Evolutionary conservation across 2,329 filamentous ascomycete species (phyloP).

Genomic region (Pseudogymnoascus sp.): DNA sequence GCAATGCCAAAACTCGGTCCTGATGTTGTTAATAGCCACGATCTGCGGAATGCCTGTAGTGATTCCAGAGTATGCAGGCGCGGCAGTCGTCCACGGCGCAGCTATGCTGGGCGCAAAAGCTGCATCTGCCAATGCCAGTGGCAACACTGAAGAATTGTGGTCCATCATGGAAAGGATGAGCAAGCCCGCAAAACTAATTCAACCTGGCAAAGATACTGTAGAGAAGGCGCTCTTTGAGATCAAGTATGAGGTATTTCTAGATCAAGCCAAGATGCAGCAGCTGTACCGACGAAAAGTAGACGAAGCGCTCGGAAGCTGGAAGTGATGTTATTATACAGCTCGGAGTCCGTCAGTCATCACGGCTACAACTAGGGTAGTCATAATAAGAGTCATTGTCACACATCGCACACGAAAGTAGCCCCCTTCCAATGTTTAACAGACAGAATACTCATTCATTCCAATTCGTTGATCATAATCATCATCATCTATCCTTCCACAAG

Average conservation of each 20-base stretch:
- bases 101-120: constrained; percentile 97
- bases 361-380: neutral
- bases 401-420: neutral
- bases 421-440: neutral
- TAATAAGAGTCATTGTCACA: neutral
- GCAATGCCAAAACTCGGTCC: constrained; percentile 88
- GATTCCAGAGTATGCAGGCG: constrained; percentile 88
- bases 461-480: constrained; percentile 1
- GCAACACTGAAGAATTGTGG: constrained; percentile 82
- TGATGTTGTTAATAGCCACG: constrained; percentile 87
- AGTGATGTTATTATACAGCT: neutral
- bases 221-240: constrained; percentile 74
- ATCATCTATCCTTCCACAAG: neutral
- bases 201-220: constrained; percentile 59
- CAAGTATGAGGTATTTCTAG: constrained; percentile 94
- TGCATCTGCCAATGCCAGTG: constrained; percentile 69
- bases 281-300: constrained; percentile 73
- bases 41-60: constrained; percentile 87
- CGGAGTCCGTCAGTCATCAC: neutral
- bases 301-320: constrained; percentile 41
- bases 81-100: constrained; percentile 90
- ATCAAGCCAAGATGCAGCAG: constrained; percentile 82
- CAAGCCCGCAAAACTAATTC: constrained; percentile 78
- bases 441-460: neutral
- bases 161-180: constrained; percentile 96